phyloP scores from a whole-genome alignment of 1,284 basidiomycete genomes.

The Marasmius fiardii region DNA sequence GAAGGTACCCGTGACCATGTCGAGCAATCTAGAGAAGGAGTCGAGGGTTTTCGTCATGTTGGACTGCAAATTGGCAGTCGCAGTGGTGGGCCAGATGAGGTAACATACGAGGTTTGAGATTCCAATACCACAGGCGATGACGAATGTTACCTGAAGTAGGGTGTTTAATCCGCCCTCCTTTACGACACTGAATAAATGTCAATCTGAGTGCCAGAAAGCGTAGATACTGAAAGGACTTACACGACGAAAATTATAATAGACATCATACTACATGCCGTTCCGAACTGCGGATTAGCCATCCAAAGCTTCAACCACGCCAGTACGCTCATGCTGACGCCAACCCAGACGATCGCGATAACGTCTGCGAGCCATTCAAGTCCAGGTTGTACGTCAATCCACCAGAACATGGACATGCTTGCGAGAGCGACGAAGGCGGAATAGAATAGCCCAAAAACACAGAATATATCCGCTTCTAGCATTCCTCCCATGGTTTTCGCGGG shows the following conservation, averaged over 20 bases:
- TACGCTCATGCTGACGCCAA: conserved; percentile 79
- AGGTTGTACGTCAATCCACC: conserved; percentile 67
- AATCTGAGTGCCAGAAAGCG: background rate
- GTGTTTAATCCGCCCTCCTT: conserved; percentile 86
- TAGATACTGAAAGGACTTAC: conserved; percentile 38
- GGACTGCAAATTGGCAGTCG: conserved; percentile 77
- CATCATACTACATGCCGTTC: conserved; percentile 93
- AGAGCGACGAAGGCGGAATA: conserved; percentile 77
- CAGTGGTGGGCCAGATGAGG: conserved; percentile 79
- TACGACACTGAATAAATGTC: conserved; percentile 54
- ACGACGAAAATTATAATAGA: conserved; percentile 85
- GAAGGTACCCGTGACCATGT: conserved; percentile 80
- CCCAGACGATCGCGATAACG: conserved; percentile 69
- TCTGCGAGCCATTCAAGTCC: conserved; percentile 72
- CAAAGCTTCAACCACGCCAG: conserved; percentile 89
- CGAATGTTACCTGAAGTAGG: conserved; percentile 71
- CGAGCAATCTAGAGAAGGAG: conserved; percentile 83
- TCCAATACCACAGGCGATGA: conserved; percentile 73
- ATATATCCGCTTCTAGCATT: conserved; percentile 89
- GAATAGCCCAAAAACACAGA: conserved; percentile 68
- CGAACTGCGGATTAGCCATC: conserved; percentile 89
- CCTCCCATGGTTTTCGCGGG: conserved; percentile 85
- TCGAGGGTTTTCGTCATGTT: conserved; percentile 85
- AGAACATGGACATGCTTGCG: conserved; percentile 73
- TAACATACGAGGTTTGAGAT: conserved; percentile 87